Base-by-base conservation (phyloP, 2,329 filamentous ascomycete genomes). In the Aspergillus fumigatus region DNA sequence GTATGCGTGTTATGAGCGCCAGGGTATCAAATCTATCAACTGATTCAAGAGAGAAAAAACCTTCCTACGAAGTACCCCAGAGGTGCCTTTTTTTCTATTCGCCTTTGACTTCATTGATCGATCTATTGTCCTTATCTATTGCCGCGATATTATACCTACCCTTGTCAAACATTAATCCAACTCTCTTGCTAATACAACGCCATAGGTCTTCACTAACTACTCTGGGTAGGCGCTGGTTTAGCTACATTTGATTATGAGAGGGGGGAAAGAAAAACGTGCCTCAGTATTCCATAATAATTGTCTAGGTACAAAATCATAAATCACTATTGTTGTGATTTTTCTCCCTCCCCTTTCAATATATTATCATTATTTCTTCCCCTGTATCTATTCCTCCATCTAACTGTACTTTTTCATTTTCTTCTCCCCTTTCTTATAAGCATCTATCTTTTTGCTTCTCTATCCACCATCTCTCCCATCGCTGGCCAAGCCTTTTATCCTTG, bases 361-460 rank as follows among this genome's bases (percentile, higher is more conserved):
- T 54, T 53, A 32, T 29, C 29, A 35, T 35, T 11, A 35, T 48
- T 17, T 54, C 55, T 52, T 51, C 38, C 54, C 50, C 51, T 58
- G 56, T 56, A 57, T 57, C 47, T 47, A 41, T 52, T 50, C 32
- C 27, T 52, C 52, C 32, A 51, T 58, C 51, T 48, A 56, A 59
- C 48, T 54, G 26, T 57, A 53, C 50, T 58, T 45, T 56, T 35
- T 43, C 50, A 25, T 40, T 52, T 48, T 41, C 43, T 35, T 32
- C 29, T 55, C n/a, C n/a, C n/a, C 14, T 38, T 38, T 38, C 14
- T 38, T 6, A 32, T 14, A 17, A 38, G 32, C 21, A 14, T n/a
- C 50, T 32, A 41, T 50, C 53, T n/a, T 53, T 23, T 49, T 38
- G 40, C 53, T 58, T 47, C 35, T 45, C 50, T 55, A 29, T n/a